Conservation (phyloP, 352 stramenopile genomes). For the Pythium plurisporium region DNA sequence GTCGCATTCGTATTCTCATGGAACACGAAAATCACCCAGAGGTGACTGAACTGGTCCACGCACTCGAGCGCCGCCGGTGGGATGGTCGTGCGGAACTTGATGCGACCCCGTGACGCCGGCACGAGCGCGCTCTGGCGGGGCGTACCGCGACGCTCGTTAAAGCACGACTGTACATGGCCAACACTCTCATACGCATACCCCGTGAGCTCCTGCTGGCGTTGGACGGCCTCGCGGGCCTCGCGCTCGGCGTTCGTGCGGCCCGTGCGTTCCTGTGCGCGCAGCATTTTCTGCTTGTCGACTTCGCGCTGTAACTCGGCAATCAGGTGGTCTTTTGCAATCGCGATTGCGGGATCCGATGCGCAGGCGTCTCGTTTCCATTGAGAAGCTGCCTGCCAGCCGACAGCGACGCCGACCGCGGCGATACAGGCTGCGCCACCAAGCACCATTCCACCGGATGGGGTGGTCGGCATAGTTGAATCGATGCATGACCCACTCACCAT, state of each 20-base stretch:
- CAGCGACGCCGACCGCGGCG: slow-evolving; percentile 10
- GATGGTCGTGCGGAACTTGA: slow-evolving; percentile 75
- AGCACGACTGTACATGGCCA: slow-evolving; percentile 77
- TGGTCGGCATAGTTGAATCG: slow-evolving; percentile 1
- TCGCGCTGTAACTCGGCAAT: slow-evolving; percentile 53
- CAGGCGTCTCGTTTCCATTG: background rate
- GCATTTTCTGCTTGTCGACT: slow-evolving; percentile 61
- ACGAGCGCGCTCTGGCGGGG: slow-evolving; percentile 78
- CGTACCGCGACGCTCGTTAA: slow-evolving; percentile 81
- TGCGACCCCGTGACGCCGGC: slow-evolving; percentile 50
- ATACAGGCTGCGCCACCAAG: slow-evolving; percentile 18
- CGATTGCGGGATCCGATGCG: background rate
- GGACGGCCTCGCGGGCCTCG: slow-evolving; percentile 58
- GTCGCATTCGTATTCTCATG: slow-evolving; percentile 87
- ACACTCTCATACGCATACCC: slow-evolving; percentile 76
- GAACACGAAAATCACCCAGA: slow-evolving; percentile 91
- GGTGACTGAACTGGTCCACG: slow-evolving; percentile 83
- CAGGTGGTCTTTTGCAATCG: slow-evolving; percentile 26
- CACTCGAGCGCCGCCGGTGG: slow-evolving; percentile 69
- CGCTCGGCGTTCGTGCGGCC: slow-evolving; percentile 70
- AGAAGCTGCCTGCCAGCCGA: slow-evolving; percentile 14
- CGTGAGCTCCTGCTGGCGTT: slow-evolving; percentile 48
- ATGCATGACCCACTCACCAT: too few species aligned
- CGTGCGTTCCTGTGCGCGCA: slow-evolving; percentile 66
- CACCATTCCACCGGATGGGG: slow-evolving; percentile 1